These are phyloP conservation scores for Penicillium robsamsonii DNA, from an alignment of 495 filamentous ascomycete genomes.

Conservation along the genomic window DNA sequence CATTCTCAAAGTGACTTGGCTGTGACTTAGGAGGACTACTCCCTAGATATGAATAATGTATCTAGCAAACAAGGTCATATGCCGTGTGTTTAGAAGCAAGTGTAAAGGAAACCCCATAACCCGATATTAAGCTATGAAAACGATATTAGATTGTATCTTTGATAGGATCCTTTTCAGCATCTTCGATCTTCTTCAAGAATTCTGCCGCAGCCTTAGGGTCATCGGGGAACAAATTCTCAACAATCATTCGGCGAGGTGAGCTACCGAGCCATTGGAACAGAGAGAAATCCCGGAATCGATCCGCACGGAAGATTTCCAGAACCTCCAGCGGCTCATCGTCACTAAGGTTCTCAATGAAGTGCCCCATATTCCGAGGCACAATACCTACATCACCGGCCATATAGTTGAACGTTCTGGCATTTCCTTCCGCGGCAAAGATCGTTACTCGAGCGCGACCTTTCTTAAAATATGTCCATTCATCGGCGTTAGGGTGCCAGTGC, in stretches of 20 bases:
- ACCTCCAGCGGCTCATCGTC: conserved; percentile 57
- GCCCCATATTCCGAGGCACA: conserved; percentile 59
- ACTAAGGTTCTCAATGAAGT: conserved; percentile 62
- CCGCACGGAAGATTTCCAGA: conserved; percentile 58
- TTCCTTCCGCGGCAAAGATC: conserved; percentile 56
- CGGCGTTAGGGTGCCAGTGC: conserved; percentile 76
- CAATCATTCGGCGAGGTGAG: conserved; percentile 59
- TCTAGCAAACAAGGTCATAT: background rate
- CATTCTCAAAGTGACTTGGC: no score
- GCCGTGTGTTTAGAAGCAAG: background rate
- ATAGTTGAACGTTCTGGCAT: conserved; percentile 61
- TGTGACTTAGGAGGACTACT: no score
- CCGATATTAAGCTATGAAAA: background rate
- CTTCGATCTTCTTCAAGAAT: conserved; percentile 55
- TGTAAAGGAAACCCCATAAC: background rate
- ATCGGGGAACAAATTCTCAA: conserved; percentile 57
- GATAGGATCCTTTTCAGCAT: conserved; percentile 40
- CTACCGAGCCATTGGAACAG: conserved; percentile 69
- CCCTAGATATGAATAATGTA: no score
- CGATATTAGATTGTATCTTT: conserved; percentile 5
- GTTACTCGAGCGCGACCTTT: conserved; percentile 65
- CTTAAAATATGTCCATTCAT: conserved; percentile 78
- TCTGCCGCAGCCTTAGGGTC: conserved; percentile 53
- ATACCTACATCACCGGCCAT: conserved; percentile 60
- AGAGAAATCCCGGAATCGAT: conserved; percentile 60